These are phyloP conservation scores for Talaromyces rugulosus DNA, from an alignment of 2,329 filamentous ascomycete genomes.

Conservation along the genomic window DNA sequence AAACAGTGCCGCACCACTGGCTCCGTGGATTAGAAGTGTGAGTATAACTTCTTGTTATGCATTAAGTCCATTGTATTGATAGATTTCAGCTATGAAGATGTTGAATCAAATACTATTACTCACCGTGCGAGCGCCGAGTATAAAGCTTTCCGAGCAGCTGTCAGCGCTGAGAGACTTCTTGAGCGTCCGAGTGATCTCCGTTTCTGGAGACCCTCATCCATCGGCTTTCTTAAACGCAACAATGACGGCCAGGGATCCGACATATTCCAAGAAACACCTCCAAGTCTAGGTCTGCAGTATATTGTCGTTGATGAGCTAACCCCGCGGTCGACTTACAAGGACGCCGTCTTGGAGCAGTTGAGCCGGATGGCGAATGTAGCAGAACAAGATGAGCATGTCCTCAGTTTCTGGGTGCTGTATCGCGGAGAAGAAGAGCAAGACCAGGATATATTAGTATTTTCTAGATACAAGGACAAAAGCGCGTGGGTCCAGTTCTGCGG, in stretches of 20 bases:
- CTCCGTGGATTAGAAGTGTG: slow-evolving; percentile 1
- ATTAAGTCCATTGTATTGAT: neutral
- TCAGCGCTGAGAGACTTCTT: neutral
- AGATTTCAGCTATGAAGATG: neutral
- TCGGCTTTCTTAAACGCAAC: neutral
- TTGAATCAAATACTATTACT: neutral
- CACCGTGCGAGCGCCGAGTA: neutral
- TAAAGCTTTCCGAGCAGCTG: neutral
- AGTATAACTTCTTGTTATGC: neutral
- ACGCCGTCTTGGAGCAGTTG: neutral
- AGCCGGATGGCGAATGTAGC: neutral
- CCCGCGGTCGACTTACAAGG: neutral
- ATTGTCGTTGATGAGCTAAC: neutral
- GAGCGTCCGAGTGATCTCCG: slow-evolving; percentile 2
- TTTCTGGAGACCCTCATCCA: neutral
- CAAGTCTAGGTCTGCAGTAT: neutral
- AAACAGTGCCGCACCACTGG: slow-evolving; percentile 4
- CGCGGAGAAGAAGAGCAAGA: neutral
- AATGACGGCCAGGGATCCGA: neutral
- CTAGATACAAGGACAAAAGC: neutral
- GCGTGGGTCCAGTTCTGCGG: neutral
- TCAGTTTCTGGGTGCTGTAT: neutral
- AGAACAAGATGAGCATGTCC: neutral
- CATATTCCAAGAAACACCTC: neutral
- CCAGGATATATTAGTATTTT: neutral